Base-by-base conservation (phyloP, 257 asterid genomes). In the Thymus mandschuricus region DNA sequence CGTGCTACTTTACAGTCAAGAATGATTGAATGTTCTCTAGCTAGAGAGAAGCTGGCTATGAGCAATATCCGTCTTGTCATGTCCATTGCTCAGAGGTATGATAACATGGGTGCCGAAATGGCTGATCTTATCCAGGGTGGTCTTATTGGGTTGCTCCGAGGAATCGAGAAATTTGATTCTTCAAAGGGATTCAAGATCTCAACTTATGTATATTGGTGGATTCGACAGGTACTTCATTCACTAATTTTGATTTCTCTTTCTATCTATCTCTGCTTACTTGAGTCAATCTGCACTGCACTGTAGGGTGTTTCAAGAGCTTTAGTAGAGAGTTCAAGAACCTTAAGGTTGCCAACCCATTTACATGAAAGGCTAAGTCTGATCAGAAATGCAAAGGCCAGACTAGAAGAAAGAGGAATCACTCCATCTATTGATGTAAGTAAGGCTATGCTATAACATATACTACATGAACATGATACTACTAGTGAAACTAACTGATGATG, bases 151-250 rank as follows among this genome's bases (percentile, higher is more conserved):
- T 84, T 94, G 69, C 96, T 94, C 55, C 78, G 98, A 51, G 99
- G 99, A 54, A 94, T 94, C 68, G 98, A 91, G 86, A 94, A 94
- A 80, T 94, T 84, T 61, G 99, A 94, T 78, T 84, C 97, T 59
- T 86, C 96, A 6, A 94, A 89, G 86, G 99, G 99, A 51, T 94
- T 88, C 79, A 94, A 86, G 89, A 89, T 94, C 72, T 94, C 99
- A 12, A 94, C 99, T 49, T 94, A 94, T 67, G 99, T 94, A 61
- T 94, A 91, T 72, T 94, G 99, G 99, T 94, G 98, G 98, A 94
- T 94, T 71, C 90, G 98, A 46, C 98, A 89, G 97, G 97, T 93
- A 72, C 13, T 5, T 0, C 0, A 48, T 48, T 5, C 46, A 41
- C 46, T 8, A 38, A 38, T 4, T 10, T 44, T 5, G 49, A 8